Conservation (phyloP, 2,329 filamentous ascomycete genomes). For the Aspergillus chevalieri region DNA sequence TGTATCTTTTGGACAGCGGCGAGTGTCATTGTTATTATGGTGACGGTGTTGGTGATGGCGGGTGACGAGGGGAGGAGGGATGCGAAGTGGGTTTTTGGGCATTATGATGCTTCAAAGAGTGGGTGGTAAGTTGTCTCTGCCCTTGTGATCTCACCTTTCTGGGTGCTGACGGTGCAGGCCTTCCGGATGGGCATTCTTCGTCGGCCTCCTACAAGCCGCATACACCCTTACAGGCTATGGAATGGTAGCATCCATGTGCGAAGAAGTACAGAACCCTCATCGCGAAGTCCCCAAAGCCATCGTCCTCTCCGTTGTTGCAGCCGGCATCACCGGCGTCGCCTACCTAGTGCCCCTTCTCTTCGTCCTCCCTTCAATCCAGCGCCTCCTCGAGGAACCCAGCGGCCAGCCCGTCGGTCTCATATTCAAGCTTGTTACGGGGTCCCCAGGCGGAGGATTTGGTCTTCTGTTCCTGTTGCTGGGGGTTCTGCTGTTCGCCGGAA, state of each 20-base stretch:
- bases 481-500: constrained; percentile 70
- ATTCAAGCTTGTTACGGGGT: constrained; percentile 70
- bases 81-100: constrained; percentile 60
- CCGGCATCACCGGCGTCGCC: constrained; percentile 58
- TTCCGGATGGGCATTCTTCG: constrained; percentile 65
- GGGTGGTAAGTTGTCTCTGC: constrained; percentile 48
- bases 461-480: constrained; percentile 70
- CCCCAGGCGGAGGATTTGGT: constrained; percentile 65
- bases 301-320: constrained; percentile 61
- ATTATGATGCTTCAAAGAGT: constrained; percentile 60
- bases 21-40: constrained; percentile 62
- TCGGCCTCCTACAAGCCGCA: constrained; percentile 60
- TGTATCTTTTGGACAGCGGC: constrained; percentile 67
- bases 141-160: background rate
- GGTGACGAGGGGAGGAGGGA: constrained; percentile 44
- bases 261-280: constrained; percentile 64
- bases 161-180: constrained; percentile 40
- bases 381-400: constrained; percentile 60
- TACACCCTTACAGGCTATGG: constrained; percentile 53
- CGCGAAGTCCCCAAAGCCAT: constrained; percentile 67
- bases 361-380: constrained; percentile 62
- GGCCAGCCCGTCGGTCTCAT: constrained; percentile 70
- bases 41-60: constrained; percentile 56
- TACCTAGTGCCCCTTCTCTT: constrained; percentile 72
- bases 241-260: constrained; percentile 66